A percentile compares a stretch with the other conserved stretches of the same genome.
Conservation (phyloP, 305 asterid species). For the Euphrasia arctica region DNA sequence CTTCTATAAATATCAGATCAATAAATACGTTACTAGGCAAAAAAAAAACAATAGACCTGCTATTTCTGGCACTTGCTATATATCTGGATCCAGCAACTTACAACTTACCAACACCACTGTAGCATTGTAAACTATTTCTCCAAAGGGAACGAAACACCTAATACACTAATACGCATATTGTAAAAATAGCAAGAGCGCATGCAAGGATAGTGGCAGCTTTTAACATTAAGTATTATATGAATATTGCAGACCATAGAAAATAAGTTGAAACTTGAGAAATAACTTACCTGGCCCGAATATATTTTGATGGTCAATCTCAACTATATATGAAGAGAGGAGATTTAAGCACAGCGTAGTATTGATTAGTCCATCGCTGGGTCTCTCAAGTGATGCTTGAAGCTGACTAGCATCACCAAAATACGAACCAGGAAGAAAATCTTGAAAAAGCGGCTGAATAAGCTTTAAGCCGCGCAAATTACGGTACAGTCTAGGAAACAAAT, state of each 20-base stretch:
- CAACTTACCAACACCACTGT: not conserved
- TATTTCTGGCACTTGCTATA: constrained; percentile 2
- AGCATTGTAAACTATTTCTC: constrained; percentile 10
- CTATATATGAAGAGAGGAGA: constrained; percentile 81
- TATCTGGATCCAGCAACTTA: constrained; percentile 1
- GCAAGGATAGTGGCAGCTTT: constrained; percentile 22
- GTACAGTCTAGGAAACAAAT: constrained; percentile 77
- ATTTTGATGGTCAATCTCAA: constrained; percentile 78
- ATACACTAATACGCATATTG: not conserved
- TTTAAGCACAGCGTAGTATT: constrained; percentile 74
- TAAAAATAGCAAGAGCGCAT: constrained; percentile 10
- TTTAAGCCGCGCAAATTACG: constrained; percentile 61
- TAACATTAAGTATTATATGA: constrained; percentile 17
- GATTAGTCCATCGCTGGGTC: constrained; percentile 64
- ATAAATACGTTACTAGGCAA: not conserved
- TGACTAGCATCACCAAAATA: constrained; percentile 53
- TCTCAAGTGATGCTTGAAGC: constrained; percentile 71
- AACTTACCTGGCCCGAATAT: constrained; percentile 88
- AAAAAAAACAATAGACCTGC: constrained; percentile 4
- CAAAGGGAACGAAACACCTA: not conserved
- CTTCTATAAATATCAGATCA: not conserved
- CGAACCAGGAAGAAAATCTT: constrained; percentile 91
- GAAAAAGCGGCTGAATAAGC: constrained; percentile 94
- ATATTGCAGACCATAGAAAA: constrained; percentile 14
- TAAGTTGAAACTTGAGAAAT: constrained; percentile 21